Evolutionary conservation across 2,329 filamentous ascomycete species (phyloP), one percentile per base, ranked within the genome.

Genomic region (Venturia asperata): DNA sequence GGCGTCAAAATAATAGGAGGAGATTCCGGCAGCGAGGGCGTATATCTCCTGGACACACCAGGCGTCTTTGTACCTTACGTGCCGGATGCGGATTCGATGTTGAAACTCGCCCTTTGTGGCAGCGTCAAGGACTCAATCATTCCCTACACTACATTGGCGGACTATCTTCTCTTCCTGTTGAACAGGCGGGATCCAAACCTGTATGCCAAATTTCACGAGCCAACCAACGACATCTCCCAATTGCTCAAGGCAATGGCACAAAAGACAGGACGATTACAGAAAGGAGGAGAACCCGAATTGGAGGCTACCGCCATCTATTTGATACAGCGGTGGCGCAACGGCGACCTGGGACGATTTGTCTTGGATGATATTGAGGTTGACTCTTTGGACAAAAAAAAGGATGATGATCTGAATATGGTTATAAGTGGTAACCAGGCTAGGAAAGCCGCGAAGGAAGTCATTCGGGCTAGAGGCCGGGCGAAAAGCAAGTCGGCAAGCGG

Each of bases 61-160:
- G 94, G 94, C 61, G 92, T 99, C 10, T 99, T 97, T 75, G 85
- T 97, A 66, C 94, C 94, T 0, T 96, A 96, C 74, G 89, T 97
- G 37, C 84, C 88, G 0, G 85, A 95, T 71, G 83, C 89, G 19
- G 89, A 94, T 74, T 85, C 87, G 58, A 99, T 99, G 94, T 81
- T 99, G 68, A 97, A 96, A 77, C 83, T 99, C n/a, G 89, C 92
- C 1, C 83, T 97, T 0, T 92, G 91, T 63, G 91, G 93, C 24
- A 90, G 89, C 74, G 91, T 99, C 64, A 96, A 96, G 75, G 91
- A 96, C 74, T 90, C 89, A 0, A 83, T 97, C 45, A 87, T 99
- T 64, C 83, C 88, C 1, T 83, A 87, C 19, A 84, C 89, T 66
- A 89, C 89, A 30, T 77, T 97, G 13, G 92, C 90, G 42, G 94